Conservation (phyloP, 176 grass and related monocot genomes). For the Paspalum notatum region DNA sequence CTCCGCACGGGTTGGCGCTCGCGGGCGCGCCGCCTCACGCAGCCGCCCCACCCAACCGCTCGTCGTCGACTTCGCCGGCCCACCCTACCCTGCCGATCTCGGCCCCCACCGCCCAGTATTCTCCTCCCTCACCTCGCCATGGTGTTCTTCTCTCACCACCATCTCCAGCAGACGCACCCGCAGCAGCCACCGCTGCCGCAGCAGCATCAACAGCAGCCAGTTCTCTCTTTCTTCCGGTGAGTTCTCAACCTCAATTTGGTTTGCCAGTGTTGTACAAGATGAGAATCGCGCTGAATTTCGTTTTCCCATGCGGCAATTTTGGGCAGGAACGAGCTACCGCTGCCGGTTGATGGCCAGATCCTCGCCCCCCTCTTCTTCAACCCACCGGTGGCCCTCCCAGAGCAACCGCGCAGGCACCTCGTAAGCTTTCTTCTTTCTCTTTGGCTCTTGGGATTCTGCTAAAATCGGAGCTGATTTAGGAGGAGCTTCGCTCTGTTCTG, state of each 20-base stretch:
- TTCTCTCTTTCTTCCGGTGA: slow-evolving; percentile 62
- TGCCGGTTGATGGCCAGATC: slow-evolving; percentile 85
- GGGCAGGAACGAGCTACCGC: slow-evolving; percentile 74
- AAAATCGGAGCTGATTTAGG: slow-evolving; percentile 39
- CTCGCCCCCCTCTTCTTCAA: slow-evolving; percentile 79
- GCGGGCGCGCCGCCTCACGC: too few relatives aligned
- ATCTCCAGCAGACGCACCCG: slow-evolving; percentile 64
- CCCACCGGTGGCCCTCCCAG: slow-evolving; percentile 59
- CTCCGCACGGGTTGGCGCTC: too few relatives aligned
- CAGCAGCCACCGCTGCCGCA: slow-evolving; percentile 39
- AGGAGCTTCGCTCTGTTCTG: slow-evolving; percentile 32
- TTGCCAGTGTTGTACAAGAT: background rate
- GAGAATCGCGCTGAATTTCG: slow-evolving; percentile 40
- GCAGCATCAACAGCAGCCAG: slow-evolving; percentile 56
- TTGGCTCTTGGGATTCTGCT: slow-evolving; percentile 14
- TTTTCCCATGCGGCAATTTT: slow-evolving; percentile 34
- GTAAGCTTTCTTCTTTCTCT: slow-evolving; percentile 47
- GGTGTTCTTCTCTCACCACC: slow-evolving; percentile 84
- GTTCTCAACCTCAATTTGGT: slow-evolving; percentile 36
- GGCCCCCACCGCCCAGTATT: slow-evolving; percentile 18
- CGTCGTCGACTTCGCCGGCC: background rate
- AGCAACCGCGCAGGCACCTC: slow-evolving; percentile 74
- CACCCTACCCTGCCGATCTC: background rate
- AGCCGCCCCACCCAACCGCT: too few relatives aligned
- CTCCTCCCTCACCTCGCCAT: slow-evolving; percentile 47